A percentile compares a stretch with the other conserved stretches of the same genome.
Conservation (phyloP, 148 eudicot species). For the Cornus controversa region DNA sequence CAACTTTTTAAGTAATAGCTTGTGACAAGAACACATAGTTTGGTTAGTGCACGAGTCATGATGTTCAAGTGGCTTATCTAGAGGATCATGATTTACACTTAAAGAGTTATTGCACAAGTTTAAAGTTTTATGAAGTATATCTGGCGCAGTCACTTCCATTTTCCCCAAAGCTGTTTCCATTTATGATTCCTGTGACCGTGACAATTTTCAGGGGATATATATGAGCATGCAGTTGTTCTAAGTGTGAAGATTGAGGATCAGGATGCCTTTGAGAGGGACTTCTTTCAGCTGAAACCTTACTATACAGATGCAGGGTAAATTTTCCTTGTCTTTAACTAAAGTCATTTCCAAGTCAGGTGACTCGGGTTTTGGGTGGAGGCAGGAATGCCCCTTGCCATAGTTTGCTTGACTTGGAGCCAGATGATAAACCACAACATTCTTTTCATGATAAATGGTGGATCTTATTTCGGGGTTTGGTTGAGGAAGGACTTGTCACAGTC, state of each 20-base stretch:
- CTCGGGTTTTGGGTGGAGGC: neutral
- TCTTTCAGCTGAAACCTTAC: slow-evolving; percentile 92
- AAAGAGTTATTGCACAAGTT: neutral
- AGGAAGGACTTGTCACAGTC: neutral
- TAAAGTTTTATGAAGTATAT: neutral
- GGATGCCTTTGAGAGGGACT: slow-evolving; percentile 94
- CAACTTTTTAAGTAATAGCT: neutral
- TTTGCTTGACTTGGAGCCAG: slow-evolving; percentile 4
- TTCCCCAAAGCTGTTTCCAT: neutral
- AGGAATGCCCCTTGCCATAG: neutral
- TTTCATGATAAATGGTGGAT: neutral
- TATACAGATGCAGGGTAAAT: slow-evolving; percentile 84
- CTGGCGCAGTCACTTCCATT: neutral
- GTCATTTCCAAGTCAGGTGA: neutral
- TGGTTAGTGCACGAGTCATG: neutral
- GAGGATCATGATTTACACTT: neutral
- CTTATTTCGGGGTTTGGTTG: neutral
- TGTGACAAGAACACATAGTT: neutral
- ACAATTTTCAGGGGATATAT: slow-evolving; percentile 70
- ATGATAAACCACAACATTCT: neutral
- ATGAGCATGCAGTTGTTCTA: slow-evolving; percentile 89
- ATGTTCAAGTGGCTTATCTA: slow-evolving; percentile 1
- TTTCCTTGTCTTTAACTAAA: neutral
- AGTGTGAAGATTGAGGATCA: slow-evolving; percentile 95
- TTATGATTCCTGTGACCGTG: neutral